phyloP scores from a whole-genome alignment of 345 rosid species.

The Rhodamnia argentea region DNA sequence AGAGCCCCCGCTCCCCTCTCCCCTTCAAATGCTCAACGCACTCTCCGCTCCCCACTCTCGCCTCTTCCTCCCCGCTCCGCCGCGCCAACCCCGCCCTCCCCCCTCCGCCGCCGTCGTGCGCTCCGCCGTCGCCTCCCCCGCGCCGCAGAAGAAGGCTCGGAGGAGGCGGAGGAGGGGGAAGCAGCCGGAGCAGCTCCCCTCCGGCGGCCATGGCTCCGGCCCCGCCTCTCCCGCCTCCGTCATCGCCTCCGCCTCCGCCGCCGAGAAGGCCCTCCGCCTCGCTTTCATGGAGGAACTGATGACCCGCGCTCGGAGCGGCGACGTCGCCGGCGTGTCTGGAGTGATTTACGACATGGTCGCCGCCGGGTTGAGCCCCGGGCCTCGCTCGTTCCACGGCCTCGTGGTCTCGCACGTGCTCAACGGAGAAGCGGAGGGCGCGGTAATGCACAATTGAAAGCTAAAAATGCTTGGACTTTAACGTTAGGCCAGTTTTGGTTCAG shows the following conservation, averaged over 20 bases:
- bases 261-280: constrained; percentile 75
- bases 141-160: constrained; percentile 17
- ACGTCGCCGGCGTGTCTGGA: constrained; percentile 50
- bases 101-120: not conserved
- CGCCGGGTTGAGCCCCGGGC: constrained; percentile 86
- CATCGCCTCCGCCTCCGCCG: constrained; percentile 17
- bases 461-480: not conserved
- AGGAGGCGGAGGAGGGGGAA: constrained; percentile 1
- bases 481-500: not conserved
- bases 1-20: not conserved
- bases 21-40: constrained; percentile 1
- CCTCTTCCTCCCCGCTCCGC: not conserved
- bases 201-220: constrained; percentile 12
- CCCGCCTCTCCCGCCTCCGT: not conserved
- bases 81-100: not conserved
- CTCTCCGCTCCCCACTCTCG: constrained; percentile 8
- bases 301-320: constrained; percentile 69
- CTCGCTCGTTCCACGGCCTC: constrained; percentile 89
- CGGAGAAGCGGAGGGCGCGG: constrained; percentile 88
- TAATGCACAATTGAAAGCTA: constrained; percentile 4
- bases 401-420: constrained; percentile 57
- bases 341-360: constrained; percentile 95
- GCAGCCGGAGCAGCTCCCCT: constrained; percentile 2
- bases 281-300: constrained; percentile 92
- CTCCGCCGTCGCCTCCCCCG: constrained; percentile 14